These are phyloP conservation scores for Ambrosiella beaveri DNA, from an alignment of 2,329 filamentous ascomycete genomes.

Conservation along the genomic window DNA sequence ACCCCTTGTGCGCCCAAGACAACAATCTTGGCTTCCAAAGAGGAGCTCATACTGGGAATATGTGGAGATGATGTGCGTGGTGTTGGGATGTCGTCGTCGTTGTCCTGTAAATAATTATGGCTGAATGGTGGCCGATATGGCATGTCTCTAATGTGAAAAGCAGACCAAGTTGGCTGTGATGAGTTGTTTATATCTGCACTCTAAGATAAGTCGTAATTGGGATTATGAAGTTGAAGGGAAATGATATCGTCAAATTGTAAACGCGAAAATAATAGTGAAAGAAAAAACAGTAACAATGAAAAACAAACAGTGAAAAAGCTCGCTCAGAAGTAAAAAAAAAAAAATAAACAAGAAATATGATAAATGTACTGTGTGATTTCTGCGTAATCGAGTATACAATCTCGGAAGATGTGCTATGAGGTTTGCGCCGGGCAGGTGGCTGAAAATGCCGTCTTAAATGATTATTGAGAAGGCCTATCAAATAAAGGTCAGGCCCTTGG, in stretches of 20 bases:
- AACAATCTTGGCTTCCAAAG: slow-evolving; percentile 66
- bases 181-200: not conserved
- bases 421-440: not conserved
- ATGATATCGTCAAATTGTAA: not conserved
- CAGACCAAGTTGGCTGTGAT: not conserved
- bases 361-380: not conserved
- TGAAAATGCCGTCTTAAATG: not conserved
- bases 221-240: not conserved
- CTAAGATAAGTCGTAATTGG: not conserved
- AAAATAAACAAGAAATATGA: not conserved
- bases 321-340: not conserved
- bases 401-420: not conserved
- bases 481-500: not conserved
- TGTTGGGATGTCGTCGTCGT: not conserved
- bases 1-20: slow-evolving; percentile 66
- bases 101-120: not conserved
- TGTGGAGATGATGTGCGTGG: not conserved
- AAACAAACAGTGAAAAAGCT: not conserved
- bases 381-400: too few species aligned
- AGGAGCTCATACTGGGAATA: slow-evolving; percentile 26
- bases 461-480: not conserved
- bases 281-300: not conserved
- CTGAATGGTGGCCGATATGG: not conserved
- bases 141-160: not conserved
- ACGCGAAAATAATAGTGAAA: not conserved